Percentiles rank a stretch among this genome's conserved stretches.
Conservation (phyloP, 352 stramenopile species). For the Globisporangium recalcitrans region DNA sequence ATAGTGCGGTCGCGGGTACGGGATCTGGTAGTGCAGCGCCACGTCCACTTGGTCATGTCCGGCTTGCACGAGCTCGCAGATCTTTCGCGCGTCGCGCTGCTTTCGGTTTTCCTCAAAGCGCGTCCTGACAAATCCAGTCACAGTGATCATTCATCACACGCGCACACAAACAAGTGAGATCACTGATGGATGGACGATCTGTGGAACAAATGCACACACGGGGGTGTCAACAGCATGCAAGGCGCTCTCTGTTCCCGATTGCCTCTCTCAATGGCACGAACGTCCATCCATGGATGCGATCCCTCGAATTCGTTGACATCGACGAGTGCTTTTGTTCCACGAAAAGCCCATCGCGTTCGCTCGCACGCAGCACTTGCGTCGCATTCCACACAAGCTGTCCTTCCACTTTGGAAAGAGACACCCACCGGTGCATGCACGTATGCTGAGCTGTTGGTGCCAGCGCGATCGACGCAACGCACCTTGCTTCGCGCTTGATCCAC, state of each 20-base stretch:
- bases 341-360: background rate
- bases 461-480: constrained; percentile 21
- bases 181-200: background rate
- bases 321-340: constrained; percentile 2
- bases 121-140: constrained; percentile 21
- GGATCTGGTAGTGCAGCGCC: constrained; percentile 81
- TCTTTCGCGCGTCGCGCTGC: constrained; percentile 22
- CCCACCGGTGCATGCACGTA: background rate
- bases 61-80: constrained; percentile 51
- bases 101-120: constrained; percentile 62
- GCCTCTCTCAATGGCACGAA: background rate
- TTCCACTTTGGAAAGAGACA: constrained; percentile 2
- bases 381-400: background rate
- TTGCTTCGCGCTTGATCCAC: constrained; percentile 67
- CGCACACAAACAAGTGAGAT: background rate
- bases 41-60: constrained; percentile 72
- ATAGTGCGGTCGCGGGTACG: constrained; percentile 73
- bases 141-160: background rate
- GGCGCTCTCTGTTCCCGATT: background rate
- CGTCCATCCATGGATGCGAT: background rate
- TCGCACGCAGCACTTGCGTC: background rate
- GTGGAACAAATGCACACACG: background rate
- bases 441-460: background rate
- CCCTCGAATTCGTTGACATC: constrained; percentile 6
- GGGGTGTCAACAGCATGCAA: background rate